Evolutionary conservation across 306 rosid species (phyloP), one percentile per base, ranked within the genome.

Genomic region (Glycyrrhiza uralensis): DNA sequence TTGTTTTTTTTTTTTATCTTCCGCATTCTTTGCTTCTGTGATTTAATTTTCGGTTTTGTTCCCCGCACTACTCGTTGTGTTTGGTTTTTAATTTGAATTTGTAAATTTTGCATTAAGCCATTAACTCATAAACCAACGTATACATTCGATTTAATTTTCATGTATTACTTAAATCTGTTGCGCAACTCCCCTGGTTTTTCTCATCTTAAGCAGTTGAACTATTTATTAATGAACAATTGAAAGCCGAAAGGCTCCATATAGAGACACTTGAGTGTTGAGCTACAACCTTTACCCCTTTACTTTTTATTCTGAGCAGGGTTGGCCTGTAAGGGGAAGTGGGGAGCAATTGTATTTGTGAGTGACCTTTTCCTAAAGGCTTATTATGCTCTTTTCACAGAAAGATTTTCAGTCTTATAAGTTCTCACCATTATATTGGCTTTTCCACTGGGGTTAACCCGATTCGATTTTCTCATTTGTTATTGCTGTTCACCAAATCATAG

Each of bases 1-100:
- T 56, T 66, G 47, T 32, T 77, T 68, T 52, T 59, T 32, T 77
- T 68, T 52, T 59, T 49, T 44, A 9, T 44, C 71, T 72, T 76
- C 69, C 35, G 73, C 55, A 17, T 59, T 57, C 28, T 66, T 79
- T 72, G 62, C 33, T 71, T 44, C 45, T 28, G 58, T 80, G 61
- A 68, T 79, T n/a, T n/a, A n/a, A n/a, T n/a, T n/a, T 62, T 75
- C 58, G 9, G 19, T 61, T 79, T 81, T 83, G 77, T 84, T n/a
- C 91, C 24, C 24, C 76, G 32, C 66, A 15, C 71, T 26, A 41
- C 36, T 52, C 36, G 12, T 22, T 63, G 72, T 77, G 69, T 67
- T 75, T 46, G 70, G 30, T 71, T 72, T 69, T 39, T 17, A 23
- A n/a, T 89, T 84, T 57, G 4, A 3, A 1, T n/a, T 46, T 77